Base-by-base conservation (phyloP, 305 asterid species). In the Galium porrigens region DNA sequence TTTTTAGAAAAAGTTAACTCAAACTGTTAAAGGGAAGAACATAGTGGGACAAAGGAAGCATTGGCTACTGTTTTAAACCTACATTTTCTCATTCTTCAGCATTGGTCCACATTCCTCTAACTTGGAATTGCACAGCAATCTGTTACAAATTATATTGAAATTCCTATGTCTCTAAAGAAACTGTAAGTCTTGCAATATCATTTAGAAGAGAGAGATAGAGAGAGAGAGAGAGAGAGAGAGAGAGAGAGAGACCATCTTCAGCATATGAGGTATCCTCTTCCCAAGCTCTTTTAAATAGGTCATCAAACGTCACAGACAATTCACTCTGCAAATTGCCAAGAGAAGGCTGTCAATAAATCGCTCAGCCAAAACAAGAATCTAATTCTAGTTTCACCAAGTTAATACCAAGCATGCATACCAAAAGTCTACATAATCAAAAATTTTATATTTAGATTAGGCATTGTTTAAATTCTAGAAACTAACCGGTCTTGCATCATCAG, bases 261-360 rank as follows among this genome's bases (percentile, higher is more conserved):
- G 60, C 66, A 60, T 71, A 75, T 63, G 70, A 55, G 73, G 59
- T 80, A 78, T 88, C 97, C 74, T 81, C 94, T 73, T 89, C 94
- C 98, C 98, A 91, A 67, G 95, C 95, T 77, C 82, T 86, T 83
- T 82, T 85, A 83, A 91, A 91, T 73, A 91, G 80, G 76, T 85
- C 95, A 81, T 91, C 98, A 68, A 91, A 85, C 81, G 87, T 95
- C 85, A 91, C 83, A 6, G 96, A 88, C 65, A 88, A 77, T 67
- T 85, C 90, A 49, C 82, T 83, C 95, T 86, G 94, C 95, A 79
- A 73, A 77, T 56, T 17, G 60, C 61, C 66, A 69, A 66, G 61
- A 79, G 62, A 74, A 58, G 39, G 36, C 42, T 61, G 63, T 72
- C 63, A 68, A 61, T 58, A 58, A 30, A 5, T 25, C 11, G 18